Percentiles rank a stretch among this genome's conserved stretches.
Conservation (phyloP, 169 alveolate species). For the Plasmodium adleri region DNA sequence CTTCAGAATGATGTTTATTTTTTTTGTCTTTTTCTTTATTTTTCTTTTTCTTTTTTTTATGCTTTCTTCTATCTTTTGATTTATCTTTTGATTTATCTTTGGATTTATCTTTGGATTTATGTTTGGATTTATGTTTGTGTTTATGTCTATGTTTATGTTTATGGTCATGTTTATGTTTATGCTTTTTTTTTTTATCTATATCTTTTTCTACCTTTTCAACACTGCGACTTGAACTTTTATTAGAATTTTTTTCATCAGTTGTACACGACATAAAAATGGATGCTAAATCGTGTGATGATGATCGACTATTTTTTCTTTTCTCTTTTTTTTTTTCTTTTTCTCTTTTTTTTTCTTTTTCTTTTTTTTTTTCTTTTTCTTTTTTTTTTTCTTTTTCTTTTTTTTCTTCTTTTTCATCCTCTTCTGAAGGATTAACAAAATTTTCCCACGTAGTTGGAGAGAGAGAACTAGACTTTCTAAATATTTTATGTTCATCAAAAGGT, state of each 20-base stretch:
- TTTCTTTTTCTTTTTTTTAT: constrained; percentile 11
- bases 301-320: not conserved
- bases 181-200: constrained; percentile 3
- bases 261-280: too few species aligned
- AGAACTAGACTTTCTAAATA: constrained; percentile 49
- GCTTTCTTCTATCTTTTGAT: constrained; percentile 2
- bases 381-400: constrained; percentile 14
- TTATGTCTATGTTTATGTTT: not conserved
- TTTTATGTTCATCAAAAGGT: constrained; percentile 59
- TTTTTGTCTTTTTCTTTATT: constrained; percentile 11
- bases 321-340: constrained; percentile 7
- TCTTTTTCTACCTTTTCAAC: not conserved
- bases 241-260: too few species aligned
- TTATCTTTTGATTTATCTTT: constrained; percentile 2
- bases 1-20: constrained; percentile 8
- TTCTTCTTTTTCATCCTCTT: constrained; percentile 1
- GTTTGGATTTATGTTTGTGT: not conserved
- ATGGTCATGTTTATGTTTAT: not conserved
- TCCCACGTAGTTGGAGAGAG: constrained; percentile 72
- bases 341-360: not conserved
- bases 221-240: too few species aligned
- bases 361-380: constrained; percentile 23
- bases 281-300: too few species aligned
- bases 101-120: not conserved
- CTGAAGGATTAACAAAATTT: constrained; percentile 31